A percentile compares a stretch with the other conserved stretches of the same genome.
phyloP scores from a whole-genome alignment of 805 yeast species.

The Candida pseudoglaebosa region DNA sequence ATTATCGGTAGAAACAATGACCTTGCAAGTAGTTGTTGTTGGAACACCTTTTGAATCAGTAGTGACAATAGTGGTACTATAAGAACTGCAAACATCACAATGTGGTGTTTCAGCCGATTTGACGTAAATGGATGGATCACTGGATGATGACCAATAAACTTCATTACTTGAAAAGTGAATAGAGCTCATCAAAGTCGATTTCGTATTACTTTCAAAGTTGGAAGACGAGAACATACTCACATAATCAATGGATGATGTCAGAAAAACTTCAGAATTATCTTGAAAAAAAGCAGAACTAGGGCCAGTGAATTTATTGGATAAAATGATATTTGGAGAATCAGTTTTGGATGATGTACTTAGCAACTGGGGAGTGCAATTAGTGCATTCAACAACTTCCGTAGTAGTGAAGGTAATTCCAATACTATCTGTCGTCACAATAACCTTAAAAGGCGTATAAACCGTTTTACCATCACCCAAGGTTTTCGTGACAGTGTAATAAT shows the following conservation, averaged over 20 bases:
- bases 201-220: no score
- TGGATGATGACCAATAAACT: background rate
- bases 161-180: no score
- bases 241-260: no score
- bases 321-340: conserved; percentile 4
- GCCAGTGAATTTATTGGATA: background rate
- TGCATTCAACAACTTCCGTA: conserved; percentile 6
- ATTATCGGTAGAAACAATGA: conserved; percentile 12
- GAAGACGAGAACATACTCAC: no score
- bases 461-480: conserved; percentile 10
- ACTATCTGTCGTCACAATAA: conserved; percentile 18
- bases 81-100: conserved; percentile 9
- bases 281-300: conserved; percentile 4
- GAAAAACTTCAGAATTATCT: conserved; percentile 4
- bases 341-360: background rate
- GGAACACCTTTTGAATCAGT: conserved; percentile 11
- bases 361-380: conserved; percentile 14
- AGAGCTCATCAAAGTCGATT: no score
- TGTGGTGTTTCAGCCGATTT: background rate
- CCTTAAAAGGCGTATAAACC: conserved; percentile 2
- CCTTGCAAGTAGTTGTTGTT: conserved; percentile 15
- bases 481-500: background rate
- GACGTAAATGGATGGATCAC: conserved; percentile 1
- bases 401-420: conserved; percentile 9
- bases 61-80: conserved; percentile 15